Conservation (phyloP, 106 monocot species). For the Chionographis japonica region DNA sequence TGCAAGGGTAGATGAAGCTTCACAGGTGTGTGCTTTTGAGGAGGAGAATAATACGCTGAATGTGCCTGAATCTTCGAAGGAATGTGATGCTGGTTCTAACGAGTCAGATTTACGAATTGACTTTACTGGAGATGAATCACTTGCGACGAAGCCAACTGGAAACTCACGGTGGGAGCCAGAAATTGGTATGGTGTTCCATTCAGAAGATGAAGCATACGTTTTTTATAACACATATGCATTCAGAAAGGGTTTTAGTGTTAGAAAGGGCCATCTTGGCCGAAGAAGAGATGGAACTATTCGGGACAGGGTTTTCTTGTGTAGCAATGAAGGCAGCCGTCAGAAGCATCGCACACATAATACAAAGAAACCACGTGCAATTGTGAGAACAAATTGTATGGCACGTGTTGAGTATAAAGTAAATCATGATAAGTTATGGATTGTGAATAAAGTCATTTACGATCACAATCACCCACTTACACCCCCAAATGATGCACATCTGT, state of each 20-base stretch:
- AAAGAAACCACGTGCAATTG: constrained; percentile 46
- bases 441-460: constrained; percentile 54
- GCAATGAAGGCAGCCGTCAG: constrained; percentile 59
- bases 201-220: constrained; percentile 58
- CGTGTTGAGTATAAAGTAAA: constrained; percentile 59
- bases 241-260: constrained; percentile 55
- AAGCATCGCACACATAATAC: constrained; percentile 43
- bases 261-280: constrained; percentile 57
- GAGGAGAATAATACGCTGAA: constrained; percentile 11
- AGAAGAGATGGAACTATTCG: constrained; percentile 61
- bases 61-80: constrained; percentile 13
- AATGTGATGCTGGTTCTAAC: constrained; percentile 1
- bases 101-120: background rate
- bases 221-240: constrained; percentile 61
- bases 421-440: constrained; percentile 41
- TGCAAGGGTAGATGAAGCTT: background rate
- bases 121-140: background rate
- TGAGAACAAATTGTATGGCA: constrained; percentile 67
- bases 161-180: constrained; percentile 40
- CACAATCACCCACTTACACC: constrained; percentile 55
- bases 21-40: constrained; percentile 1
- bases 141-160: background rate
- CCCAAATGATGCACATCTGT: constrained; percentile 39
- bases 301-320: constrained; percentile 53
- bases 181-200: constrained; percentile 62